phyloP scores from a whole-genome alignment of 768 basidiomycete genomes.

The Lanmaoa rubissima region DNA sequence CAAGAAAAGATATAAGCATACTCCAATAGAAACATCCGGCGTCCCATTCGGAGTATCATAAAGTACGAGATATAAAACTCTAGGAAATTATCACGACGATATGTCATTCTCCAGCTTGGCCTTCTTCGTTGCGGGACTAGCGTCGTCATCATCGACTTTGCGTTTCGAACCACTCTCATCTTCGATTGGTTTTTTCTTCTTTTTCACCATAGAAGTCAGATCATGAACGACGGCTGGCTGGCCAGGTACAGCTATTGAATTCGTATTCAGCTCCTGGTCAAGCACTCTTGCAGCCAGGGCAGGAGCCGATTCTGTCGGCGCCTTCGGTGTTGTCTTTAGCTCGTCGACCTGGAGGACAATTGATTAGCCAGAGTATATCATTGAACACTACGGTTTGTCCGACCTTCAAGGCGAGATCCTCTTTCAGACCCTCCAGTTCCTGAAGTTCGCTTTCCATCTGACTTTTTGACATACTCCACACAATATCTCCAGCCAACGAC shows the following conservation, averaged over 20 bases:
- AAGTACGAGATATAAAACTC: not conserved
- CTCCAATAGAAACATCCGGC: conserved; percentile 20
- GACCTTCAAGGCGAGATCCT: conserved; percentile 85
- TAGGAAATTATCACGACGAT: conserved; percentile 17
- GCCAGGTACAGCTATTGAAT: conserved; percentile 32
- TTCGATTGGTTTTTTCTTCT: conserved; percentile 65
- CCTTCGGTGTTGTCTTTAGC: conserved; percentile 75
- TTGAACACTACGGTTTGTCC: not conserved
- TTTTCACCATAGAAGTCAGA: conserved; percentile 79
- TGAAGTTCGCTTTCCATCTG: conserved; percentile 79
- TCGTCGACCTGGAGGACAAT: conserved; percentile 75
- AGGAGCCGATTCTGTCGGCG: conserved; percentile 58
- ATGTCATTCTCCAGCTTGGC: conserved; percentile 48
- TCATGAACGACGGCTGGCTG: conserved; percentile 64
- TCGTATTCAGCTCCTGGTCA: conserved; percentile 64
- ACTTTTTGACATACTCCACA: conserved; percentile 65
- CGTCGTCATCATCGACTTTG: conserved; percentile 64
- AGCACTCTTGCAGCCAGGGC: conserved; percentile 69
- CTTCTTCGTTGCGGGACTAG: conserved; percentile 55
- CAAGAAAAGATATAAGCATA: conserved; percentile 74
- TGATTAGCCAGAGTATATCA: not conserved
- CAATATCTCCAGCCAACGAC: conserved; percentile 42
- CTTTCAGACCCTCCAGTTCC: conserved; percentile 71
- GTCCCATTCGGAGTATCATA: conserved; percentile 24
- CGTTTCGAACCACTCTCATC: conserved; percentile 51